These are phyloP conservation scores for Geotrichum cucujoidarum DNA, from an alignment of 1,139 yeast genomes.

Conservation along the genomic window DNA sequence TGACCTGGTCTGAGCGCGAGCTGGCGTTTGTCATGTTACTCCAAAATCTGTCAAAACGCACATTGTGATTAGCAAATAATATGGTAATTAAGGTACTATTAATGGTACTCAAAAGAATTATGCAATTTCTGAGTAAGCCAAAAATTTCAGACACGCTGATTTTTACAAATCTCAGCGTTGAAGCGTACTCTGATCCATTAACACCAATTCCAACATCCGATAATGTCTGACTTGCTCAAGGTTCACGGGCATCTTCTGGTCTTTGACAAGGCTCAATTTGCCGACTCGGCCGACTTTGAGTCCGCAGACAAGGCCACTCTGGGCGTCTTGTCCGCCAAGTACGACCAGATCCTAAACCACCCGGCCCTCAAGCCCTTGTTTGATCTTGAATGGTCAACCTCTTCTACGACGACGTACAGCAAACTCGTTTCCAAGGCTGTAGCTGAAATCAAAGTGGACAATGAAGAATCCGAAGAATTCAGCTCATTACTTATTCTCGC, in stretches of 20 bases:
- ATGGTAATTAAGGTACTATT: no score
- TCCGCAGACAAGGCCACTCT: slow-evolving; percentile 2
- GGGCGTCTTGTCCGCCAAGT: slow-evolving; percentile 11
- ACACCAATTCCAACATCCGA: no score
- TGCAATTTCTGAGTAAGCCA: background rate
- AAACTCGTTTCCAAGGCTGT: background rate
- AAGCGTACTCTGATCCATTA: no score
- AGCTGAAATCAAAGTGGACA: background rate
- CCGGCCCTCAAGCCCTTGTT: slow-evolving; percentile 10
- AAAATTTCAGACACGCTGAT: background rate
- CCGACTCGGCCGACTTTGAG: background rate
- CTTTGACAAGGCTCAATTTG: slow-evolving; percentile 13
- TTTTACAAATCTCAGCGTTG: background rate
- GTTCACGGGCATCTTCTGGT: slow-evolving; percentile 15
- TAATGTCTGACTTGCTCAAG: slow-evolving; percentile 7
- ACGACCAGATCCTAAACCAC: slow-evolving; percentile 8
- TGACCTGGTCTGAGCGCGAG: no score
- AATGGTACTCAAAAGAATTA: no score
- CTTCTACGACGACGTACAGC: background rate
- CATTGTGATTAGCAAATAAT: no score
- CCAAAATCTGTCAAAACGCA: background rate
- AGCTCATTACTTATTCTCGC: slow-evolving; percentile 19
- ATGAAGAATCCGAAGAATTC: slow-evolving; percentile 11
- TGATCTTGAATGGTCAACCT: slow-evolving; percentile 2
- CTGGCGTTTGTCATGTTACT: no score